These are phyloP conservation scores for Sordariomycetes sp. DNA, from an alignment of 2,329 filamentous ascomycete genomes.

Conservation along the genomic window DNA sequence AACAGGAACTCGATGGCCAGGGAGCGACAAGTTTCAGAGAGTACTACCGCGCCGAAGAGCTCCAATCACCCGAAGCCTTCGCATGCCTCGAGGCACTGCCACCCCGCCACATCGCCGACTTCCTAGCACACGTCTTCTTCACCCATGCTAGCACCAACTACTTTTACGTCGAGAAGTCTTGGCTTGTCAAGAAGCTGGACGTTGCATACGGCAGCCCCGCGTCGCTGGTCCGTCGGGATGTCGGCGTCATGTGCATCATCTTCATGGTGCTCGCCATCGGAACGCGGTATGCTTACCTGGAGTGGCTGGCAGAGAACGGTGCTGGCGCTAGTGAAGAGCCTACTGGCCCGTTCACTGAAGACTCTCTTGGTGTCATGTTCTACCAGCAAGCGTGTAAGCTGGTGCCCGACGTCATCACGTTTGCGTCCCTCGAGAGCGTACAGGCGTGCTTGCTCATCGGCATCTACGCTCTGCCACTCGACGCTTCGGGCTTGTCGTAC, in stretches of 20 bases:
- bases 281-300: conserved; percentile 35
- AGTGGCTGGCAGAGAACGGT: conserved; percentile 12
- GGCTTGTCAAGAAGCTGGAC: conserved; percentile 26
- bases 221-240: conserved; percentile 22
- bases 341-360: conserved; percentile 25
- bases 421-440: conserved; percentile 41
- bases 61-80: conserved; percentile 25
- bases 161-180: conserved; percentile 29
- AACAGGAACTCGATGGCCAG: conserved; percentile 9
- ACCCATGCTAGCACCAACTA: conserved; percentile 33
- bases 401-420: conserved; percentile 41
- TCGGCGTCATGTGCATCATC: conserved; percentile 28
- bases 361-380: conserved; percentile 39
- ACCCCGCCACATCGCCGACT: conserved; percentile 30
- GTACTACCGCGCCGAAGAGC: conserved; percentile 30
- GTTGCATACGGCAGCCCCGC: conserved; percentile 24
- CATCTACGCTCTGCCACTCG: conserved; percentile 39
- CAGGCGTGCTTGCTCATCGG: conserved; percentile 43
- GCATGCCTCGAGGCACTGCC: conserved; percentile 26
- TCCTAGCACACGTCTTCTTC: conserved; percentile 31
- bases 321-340: conserved; percentile 9
- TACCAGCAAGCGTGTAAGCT: conserved; percentile 41
- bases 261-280: conserved; percentile 34
- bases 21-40: conserved; percentile 19
- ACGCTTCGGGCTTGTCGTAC: conserved; percentile 41